Conservation (phyloP, 2,329 filamentous ascomycete species). For the Colletotrichum neosansevieriae region DNA sequence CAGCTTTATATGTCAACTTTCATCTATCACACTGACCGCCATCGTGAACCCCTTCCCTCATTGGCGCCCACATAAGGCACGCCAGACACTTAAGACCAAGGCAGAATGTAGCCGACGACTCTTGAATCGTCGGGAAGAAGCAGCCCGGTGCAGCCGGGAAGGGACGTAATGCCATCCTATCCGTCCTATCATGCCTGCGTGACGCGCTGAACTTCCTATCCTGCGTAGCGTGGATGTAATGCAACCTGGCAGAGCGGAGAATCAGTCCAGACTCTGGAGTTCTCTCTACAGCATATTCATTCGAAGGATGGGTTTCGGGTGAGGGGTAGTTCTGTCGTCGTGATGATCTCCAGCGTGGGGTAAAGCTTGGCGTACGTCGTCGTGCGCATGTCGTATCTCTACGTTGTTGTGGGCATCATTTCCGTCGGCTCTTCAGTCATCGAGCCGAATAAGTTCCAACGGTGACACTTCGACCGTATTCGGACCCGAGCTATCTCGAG, state of each 20-base stretch:
- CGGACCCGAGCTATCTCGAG: no score
- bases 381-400: not conserved
- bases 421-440: no score
- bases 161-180: not conserved
- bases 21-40: not conserved
- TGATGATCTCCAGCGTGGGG: constrained; percentile 19
- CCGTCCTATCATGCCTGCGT: constrained; percentile 10
- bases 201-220: constrained; percentile 26
- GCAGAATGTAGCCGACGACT: not conserved
- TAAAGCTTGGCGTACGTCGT: constrained; percentile 28
- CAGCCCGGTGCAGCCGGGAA: not conserved
- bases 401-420: no score
- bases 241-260: constrained; percentile 21
- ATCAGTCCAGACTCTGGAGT: not conserved
- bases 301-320: constrained; percentile 3
- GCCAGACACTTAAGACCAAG: not conserved
- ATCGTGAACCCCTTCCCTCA: constrained; percentile 18
- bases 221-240: constrained; percentile 22
- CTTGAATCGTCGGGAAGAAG: not conserved
- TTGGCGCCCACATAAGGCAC: not conserved
- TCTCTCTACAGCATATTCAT: not conserved
- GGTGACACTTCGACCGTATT: no score
- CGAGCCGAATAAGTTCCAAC: no score
- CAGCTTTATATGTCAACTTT: not conserved
- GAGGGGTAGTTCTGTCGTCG: constrained; percentile 10